phyloP scores from a whole-genome alignment of 202 grass and related monocot species.

The Zizania palustris region DNA sequence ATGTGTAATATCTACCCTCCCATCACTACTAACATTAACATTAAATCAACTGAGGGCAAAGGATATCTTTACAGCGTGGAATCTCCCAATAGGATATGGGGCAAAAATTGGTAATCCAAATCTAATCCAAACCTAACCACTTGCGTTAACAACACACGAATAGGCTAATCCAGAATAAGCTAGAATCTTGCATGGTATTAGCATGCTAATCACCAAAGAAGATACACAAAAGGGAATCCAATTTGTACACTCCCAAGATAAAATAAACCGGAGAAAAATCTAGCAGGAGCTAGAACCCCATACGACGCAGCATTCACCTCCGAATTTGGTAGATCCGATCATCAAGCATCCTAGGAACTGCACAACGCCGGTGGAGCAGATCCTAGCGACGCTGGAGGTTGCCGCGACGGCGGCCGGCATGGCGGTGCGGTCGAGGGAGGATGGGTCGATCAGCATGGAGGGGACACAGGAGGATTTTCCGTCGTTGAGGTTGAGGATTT shows the following conservation, averaged over 20 bases:
- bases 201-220: neutral
- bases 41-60: constrained; percentile 23
- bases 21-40: constrained; percentile 38
- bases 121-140: neutral
- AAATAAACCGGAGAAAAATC: neutral
- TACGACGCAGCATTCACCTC: neutral
- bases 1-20: constrained; percentile 24
- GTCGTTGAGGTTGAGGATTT: too few species aligned
- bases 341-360: constrained; percentile 7
- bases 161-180: constrained; percentile 21
- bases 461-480: constrained; percentile 67
- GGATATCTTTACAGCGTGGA: constrained; percentile 30
- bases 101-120: constrained; percentile 25
- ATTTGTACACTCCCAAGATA: constrained; percentile 15
- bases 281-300: constrained; percentile 14
- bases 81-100: constrained; percentile 44
- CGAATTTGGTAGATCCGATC: neutral
- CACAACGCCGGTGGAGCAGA: constrained; percentile 43
- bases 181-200: constrained; percentile 16
- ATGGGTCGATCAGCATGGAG: constrained; percentile 68
- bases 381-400: constrained; percentile 64
- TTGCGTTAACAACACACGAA: constrained; percentile 25
- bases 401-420: constrained; percentile 50
- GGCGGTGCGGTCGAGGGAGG: constrained; percentile 58
- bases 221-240: neutral